Evolutionary conservation across 257 asterid genomes (phyloP).

Genomic region (Nicotiana obtusifolia): DNA sequence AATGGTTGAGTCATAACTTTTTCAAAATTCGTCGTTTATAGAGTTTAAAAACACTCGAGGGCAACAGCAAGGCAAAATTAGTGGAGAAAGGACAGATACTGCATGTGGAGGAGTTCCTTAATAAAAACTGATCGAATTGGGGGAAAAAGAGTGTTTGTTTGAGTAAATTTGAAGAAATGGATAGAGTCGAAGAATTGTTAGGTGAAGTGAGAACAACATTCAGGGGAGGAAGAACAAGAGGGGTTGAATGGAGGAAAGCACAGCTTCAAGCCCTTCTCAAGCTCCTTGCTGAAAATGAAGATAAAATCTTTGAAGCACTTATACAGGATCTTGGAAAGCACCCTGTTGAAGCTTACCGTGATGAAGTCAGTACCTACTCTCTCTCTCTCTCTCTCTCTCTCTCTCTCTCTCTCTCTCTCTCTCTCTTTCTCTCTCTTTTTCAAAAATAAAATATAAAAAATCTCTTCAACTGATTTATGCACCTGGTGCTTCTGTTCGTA

Average conservation of each 20-base stretch:
- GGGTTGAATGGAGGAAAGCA: constrained; percentile 62
- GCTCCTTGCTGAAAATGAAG: constrained; percentile 60
- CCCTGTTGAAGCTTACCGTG: constrained; percentile 79
- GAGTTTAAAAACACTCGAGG: neutral
- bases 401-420: neutral
- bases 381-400: neutral
- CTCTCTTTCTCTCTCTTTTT: neutral
- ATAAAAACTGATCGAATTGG: neutral
- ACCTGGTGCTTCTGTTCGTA: neutral
- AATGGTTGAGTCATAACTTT: neutral
- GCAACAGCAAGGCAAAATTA: neutral
- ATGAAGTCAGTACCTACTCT: constrained; percentile 46
- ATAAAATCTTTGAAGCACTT: constrained; percentile 57
- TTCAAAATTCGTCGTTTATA: neutral
- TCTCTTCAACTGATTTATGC: neutral
- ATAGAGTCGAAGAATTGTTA: constrained; percentile 25
- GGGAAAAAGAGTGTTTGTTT: neutral
- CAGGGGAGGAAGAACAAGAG: constrained; percentile 60
- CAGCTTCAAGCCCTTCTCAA: constrained; percentile 66
- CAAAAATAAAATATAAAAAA: no score
- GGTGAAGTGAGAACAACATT: constrained; percentile 44
- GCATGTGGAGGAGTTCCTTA: neutral
- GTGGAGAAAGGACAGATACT: neutral
- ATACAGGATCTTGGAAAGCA: constrained; percentile 77
- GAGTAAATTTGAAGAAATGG: neutral